Evolutionary conservation across 495 filamentous ascomycete genomes (phyloP).

Genomic region (Neurospora terricola): DNA sequence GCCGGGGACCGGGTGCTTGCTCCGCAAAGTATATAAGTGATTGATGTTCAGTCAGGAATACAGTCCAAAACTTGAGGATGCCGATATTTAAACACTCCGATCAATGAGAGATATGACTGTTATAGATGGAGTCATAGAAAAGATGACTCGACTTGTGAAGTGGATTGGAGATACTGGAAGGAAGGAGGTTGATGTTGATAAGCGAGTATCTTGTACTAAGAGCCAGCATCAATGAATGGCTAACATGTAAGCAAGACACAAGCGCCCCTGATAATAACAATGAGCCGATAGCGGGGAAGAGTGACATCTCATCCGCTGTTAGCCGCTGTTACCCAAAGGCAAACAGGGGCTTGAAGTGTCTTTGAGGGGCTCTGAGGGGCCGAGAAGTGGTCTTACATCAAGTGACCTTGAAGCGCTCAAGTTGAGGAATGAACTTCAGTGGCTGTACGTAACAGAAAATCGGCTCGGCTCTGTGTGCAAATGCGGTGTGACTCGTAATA

Average conservation of each 20-base stretch:
- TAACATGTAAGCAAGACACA: neutral
- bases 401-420: neutral
- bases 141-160: neutral
- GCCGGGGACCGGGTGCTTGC: neutral
- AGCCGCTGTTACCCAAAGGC: conserved; percentile 7
- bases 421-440: neutral
- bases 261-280: neutral
- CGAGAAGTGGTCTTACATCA: neutral
- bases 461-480: neutral
- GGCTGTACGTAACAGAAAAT: neutral
- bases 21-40: neutral
- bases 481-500: neutral
- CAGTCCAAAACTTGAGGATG: neutral
- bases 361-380: neutral
- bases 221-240: neutral
- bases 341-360: neutral
- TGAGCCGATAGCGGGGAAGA: conserved; percentile 8
- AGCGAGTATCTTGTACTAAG: neutral
- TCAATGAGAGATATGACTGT: neutral
- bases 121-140: neutral
- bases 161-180: neutral
- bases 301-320: conserved; percentile 4
- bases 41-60: neutral
- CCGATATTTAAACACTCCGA: neutral
- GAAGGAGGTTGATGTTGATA: neutral